Evolutionary conservation across 2,329 filamentous ascomycete genomes (phyloP).

Genomic region (Aspergillus fructus): DNA sequence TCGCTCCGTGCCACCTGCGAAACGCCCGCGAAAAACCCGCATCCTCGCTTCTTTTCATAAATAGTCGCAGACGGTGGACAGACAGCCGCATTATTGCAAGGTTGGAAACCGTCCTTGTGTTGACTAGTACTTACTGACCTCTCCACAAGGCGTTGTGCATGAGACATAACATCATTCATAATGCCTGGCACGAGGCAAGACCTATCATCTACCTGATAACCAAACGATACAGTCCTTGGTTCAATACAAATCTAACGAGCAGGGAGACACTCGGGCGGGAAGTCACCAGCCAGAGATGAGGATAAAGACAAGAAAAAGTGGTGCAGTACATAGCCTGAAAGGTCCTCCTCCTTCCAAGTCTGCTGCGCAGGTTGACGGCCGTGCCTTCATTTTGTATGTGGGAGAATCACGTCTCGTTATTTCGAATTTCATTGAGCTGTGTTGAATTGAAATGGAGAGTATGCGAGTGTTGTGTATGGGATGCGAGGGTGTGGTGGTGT

Average conservation of each 20-base stretch:
- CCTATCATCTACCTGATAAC: constrained; percentile 15
- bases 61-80: not conserved
- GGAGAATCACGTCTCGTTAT: not conserved
- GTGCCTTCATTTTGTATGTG: not conserved
- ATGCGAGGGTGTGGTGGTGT: constrained; percentile 9
- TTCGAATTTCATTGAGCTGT: constrained; percentile 8
- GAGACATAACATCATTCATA: constrained; percentile 11
- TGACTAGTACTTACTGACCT: not conserved
- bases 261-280: constrained; percentile 2
- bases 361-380: not conserved
- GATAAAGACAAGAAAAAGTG: too few species aligned
- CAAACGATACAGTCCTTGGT: constrained; percentile 10
- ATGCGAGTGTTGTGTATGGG: constrained; percentile 3
- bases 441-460: constrained; percentile 1
- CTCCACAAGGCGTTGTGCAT: constrained; percentile 16
- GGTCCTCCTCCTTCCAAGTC: not conserved
- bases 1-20: not conserved
- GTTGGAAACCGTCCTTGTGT: too few species aligned
- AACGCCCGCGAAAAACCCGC: not conserved
- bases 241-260: constrained; percentile 15
- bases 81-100: too few species aligned
- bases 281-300: too few species aligned
- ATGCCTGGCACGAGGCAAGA: constrained; percentile 2
- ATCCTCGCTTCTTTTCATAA: not conserved
- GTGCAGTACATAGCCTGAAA: too few species aligned